A percentile compares a stretch with the other conserved stretches of the same genome.
phyloP scores from a whole-genome alignment of 164 flowering plant species.

The Berberis vulgaris region DNA sequence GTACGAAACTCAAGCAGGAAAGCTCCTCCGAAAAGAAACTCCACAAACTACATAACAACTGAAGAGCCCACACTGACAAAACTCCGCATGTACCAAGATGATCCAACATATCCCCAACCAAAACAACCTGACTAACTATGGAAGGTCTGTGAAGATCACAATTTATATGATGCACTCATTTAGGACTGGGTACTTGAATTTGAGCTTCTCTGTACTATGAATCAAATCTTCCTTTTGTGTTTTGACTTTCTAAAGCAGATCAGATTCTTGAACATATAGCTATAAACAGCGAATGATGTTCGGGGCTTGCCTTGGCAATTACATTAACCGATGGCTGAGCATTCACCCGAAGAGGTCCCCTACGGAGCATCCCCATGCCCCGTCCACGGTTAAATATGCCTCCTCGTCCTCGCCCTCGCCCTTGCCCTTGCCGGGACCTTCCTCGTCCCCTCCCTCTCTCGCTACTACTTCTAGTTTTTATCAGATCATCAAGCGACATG shows the following conservation, averaged over 20 bases:
- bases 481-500: slow-evolving; percentile 78
- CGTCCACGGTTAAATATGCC: slow-evolving; percentile 49
- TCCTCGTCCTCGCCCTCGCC: slow-evolving; percentile 22
- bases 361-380: slow-evolving; percentile 31
- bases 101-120: no score
- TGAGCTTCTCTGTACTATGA: slow-evolving; percentile 38
- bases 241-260: slow-evolving; percentile 22
- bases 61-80: slow-evolving; percentile 5
- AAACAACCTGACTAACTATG: no score
- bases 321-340: slow-evolving; percentile 51
- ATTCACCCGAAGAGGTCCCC: slow-evolving; percentile 59
- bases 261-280: slow-evolving; percentile 39
- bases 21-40: no score
- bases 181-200: slow-evolving; percentile 20
- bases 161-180: slow-evolving; percentile 20
- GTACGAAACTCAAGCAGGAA: no score
- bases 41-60: no score
- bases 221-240: slow-evolving; percentile 18
- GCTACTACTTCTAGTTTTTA: slow-evolving; percentile 42
- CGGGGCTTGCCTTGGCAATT: slow-evolving; percentile 92
- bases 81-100: slow-evolving; percentile 6
- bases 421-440: slow-evolving; percentile 25
- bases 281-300: slow-evolving; percentile 45
- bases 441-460: slow-evolving; percentile 61
- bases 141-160: slow-evolving; percentile 11